Percentiles rank a stretch among this genome's conserved stretches.
Conservation (phyloP, 441 rosid genomes). For the Bocquillonia castaneifolia region DNA sequence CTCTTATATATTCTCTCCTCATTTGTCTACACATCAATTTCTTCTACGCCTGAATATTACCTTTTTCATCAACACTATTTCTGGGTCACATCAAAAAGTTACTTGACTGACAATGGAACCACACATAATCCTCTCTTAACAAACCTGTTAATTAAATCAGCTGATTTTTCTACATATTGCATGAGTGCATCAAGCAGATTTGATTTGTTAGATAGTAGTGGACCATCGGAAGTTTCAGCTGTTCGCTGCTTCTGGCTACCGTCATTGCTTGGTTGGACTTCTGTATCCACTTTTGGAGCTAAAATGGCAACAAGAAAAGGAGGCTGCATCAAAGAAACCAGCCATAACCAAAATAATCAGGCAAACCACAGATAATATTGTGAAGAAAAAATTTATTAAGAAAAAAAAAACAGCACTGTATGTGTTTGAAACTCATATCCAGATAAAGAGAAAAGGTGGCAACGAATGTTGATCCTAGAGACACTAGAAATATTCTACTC, state of each 20-base stretch:
- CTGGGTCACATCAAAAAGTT: constrained; percentile 2
- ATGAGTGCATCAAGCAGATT: constrained; percentile 45
- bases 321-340: constrained; percentile 55
- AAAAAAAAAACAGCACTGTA: too few relatives aligned
- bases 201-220: constrained; percentile 36
- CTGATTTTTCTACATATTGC: constrained; percentile 48
- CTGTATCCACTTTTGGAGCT: constrained; percentile 37
- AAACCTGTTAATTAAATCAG: constrained; percentile 61
- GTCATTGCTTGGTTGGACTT: constrained; percentile 33
- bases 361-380: neutral
- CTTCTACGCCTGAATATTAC: neutral
- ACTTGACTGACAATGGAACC: constrained; percentile 12
- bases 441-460: too few relatives aligned
- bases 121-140: constrained; percentile 16
- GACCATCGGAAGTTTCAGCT: constrained; percentile 33
- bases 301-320: constrained; percentile 69
- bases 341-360: constrained; percentile 4
- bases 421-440: too few relatives aligned
- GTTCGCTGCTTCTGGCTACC: constrained; percentile 34
- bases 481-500: neutral
- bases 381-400: too few relatives aligned
- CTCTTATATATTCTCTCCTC: neutral
- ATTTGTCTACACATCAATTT: neutral
- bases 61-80: neutral
- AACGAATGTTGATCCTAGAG: neutral